Evolutionary conservation across 768 basidiomycete genomes (phyloP), one percentile per base, ranked within the genome.

Genomic region (Boletus subcaerulescens): DNA sequence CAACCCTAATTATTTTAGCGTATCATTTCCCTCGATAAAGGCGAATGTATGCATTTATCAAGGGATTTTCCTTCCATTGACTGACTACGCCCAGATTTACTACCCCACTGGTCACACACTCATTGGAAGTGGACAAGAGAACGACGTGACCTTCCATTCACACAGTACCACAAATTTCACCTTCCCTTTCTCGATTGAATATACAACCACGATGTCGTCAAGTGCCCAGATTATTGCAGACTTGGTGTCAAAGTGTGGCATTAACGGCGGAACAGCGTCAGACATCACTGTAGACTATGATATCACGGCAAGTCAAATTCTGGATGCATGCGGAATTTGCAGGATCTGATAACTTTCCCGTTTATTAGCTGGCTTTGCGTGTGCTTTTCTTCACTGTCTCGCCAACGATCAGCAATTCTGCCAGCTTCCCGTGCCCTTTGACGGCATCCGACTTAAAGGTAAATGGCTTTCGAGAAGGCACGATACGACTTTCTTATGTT

Each of bases 1-100:
- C 65, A 93, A 93, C 63, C 91, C 91, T 29, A 93, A 93, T 67
- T 91, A 82, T 71, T 91, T 93, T 65, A 70, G 79, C 10, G 85
- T 88, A 11, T 77, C 76, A 18, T 79, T 93, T 68, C 78, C 79
- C 50, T 78, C 79, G 53, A 81, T 93, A 58, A 75, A 79, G 42
- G 86, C 85, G 5, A 70, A 85, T 39, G 87, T 87, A 68, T 49
- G 67, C 41, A 24, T 31, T 40, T 36, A 17, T 20, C 18, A 8
- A 70, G 57, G 11, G 0, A 18, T 45, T 9, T 24, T 10, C 39
- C 2, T 41, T 20, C 6, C n/a, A 7, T 45, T 50, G 31, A 50
- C 40, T 64, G 39, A 60, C 53, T 11, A 36, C 45, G 33, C 29
- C 3, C 49, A 90, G 87, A 79, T 91, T 47, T 76, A 81, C 62